These are phyloP conservation scores for Trametes cingulata DNA, from an alignment of 768 basidiomycete genomes.

Conservation along the genomic window DNA sequence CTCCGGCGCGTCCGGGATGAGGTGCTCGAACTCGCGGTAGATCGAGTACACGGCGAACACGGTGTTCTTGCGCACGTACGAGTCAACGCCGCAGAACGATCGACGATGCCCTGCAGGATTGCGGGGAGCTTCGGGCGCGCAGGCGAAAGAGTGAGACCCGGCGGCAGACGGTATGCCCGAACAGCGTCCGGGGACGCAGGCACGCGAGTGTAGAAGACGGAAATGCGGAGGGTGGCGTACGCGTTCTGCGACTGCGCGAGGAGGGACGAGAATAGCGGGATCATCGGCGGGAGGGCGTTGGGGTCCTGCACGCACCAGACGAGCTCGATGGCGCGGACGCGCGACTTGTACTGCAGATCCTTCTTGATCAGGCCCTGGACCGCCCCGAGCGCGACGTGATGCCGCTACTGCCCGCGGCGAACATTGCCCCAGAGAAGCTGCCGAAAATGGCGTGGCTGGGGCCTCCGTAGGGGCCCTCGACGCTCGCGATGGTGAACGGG, in stretches of 20 bases:
- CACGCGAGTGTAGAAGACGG: constrained; percentile 48
- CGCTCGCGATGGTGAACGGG: constrained; percentile 34
- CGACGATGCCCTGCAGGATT: constrained; percentile 27
- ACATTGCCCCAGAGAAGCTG: constrained; percentile 52
- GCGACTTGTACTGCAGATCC: constrained; percentile 36
- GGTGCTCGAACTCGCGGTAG: constrained; percentile 90
- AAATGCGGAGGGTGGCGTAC: constrained; percentile 38
- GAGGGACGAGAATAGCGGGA: constrained; percentile 40
- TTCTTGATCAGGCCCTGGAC: constrained; percentile 54
- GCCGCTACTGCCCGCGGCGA: constrained; percentile 62
- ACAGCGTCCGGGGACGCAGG: constrained; percentile 24
- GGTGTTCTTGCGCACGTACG: constrained; percentile 97
- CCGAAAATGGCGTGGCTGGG: constrained; percentile 47
- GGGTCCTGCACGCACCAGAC: constrained; percentile 55
- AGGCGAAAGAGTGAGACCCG: constrained; percentile 32
- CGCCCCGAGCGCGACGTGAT: constrained; percentile 54
- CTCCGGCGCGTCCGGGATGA: constrained; percentile 96
- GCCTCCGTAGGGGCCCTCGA: constrained; percentile 60
- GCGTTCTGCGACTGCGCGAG: constrained; percentile 34
- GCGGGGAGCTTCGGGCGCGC: constrained; percentile 31
- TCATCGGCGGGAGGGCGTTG: constrained; percentile 39
- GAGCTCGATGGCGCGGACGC: constrained; percentile 48
- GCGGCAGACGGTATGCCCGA: constrained; percentile 29
- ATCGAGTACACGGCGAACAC: constrained; percentile 96
- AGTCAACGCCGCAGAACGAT: constrained; percentile 53